Evolutionary conservation across 2,329 filamentous ascomycete species (phyloP), one percentile per base, ranked within the genome.

Genomic region (Cladosporium sp.): DNA sequence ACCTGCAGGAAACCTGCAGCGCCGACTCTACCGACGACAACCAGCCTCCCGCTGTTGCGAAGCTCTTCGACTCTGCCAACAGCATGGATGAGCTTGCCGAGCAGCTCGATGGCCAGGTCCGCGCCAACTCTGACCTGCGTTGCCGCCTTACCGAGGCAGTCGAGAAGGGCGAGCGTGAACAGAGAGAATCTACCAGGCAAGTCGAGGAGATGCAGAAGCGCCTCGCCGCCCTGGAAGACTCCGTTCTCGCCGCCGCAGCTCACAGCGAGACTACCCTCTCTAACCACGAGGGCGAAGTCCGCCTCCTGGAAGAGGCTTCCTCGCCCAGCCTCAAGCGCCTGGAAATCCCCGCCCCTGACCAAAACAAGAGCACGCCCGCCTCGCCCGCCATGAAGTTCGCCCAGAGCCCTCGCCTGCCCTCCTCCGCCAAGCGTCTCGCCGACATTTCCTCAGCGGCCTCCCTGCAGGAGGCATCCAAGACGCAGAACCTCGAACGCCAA

Each of bases 251-350:
- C 16, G 89, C 92, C 1, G 92, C 97, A 67, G 84, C 88, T 50
- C 80, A 86, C 16, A 92, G 89, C 0, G 93, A 98, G 66, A 90
- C 92, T 42, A 84, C 84, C 33, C 82, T 97, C 51, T 73, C 80
- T 38, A 84, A 83, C 42, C 90, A 96, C 63, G 93, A 97, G 67
- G 88, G 93, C 32, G 90, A 96, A 68, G 79, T 95, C 32, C 74
- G 80, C 15, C 74, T 78, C 18, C 72, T 97, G 49, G 84, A 85
- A 57, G 88, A 94, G 50, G 86, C 82, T 52, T 84, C 93, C 62
- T 88, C 80, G 63, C 75, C 77, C 15, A 86, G 93, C 61, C 79
- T 97, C 27, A 83, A 84, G 57, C 85, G 92, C 12, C 79, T 89
- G 11, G 36, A 48, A 18, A 12, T 32, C 36, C 7, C 45, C 18